phyloP scores from a whole-genome alignment of 257 asterid species.

The Solanum pinnatisectum region DNA sequence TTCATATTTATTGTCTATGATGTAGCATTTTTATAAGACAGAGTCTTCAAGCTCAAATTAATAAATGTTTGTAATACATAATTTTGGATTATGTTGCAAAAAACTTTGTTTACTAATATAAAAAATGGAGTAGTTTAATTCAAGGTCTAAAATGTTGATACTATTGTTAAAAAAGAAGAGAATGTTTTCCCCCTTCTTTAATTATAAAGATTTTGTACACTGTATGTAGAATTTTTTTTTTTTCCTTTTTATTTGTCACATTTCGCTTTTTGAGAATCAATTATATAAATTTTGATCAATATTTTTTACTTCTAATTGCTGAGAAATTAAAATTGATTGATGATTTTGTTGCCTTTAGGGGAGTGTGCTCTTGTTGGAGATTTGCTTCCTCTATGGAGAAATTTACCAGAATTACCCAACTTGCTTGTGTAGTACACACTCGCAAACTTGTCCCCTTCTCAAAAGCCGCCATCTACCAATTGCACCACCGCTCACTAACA shows the following conservation, averaged over 20 bases:
- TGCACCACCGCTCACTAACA: too few species aligned
- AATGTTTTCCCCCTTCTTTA: neutral
- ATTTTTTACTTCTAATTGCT: neutral
- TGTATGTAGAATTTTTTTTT: too few species aligned
- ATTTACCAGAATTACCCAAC: too few species aligned
- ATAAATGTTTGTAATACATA: neutral
- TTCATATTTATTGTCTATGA: too few species aligned
- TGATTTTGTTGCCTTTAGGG: neutral
- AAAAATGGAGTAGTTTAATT: neutral
- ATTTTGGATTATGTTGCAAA: neutral
- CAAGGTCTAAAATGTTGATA: neutral
- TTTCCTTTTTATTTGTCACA: too few species aligned
- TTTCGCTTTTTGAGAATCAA: too few species aligned
- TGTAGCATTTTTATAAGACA: too few species aligned
- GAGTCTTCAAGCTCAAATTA: neutral
- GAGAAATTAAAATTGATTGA: neutral
- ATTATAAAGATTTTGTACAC: too few species aligned
- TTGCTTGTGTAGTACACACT: too few species aligned
- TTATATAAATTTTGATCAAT: too few species aligned
- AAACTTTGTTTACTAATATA: neutral
- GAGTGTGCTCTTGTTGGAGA: neutral
- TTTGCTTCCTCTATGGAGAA: neutral
- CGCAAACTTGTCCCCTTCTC: too few species aligned
- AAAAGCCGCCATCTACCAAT: too few species aligned
- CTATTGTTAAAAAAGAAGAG: neutral